A percentile compares a stretch with the other conserved stretches of the same genome.
Conservation (phyloP, 352 stramenopile genomes). For the Phytophthora melonis region DNA sequence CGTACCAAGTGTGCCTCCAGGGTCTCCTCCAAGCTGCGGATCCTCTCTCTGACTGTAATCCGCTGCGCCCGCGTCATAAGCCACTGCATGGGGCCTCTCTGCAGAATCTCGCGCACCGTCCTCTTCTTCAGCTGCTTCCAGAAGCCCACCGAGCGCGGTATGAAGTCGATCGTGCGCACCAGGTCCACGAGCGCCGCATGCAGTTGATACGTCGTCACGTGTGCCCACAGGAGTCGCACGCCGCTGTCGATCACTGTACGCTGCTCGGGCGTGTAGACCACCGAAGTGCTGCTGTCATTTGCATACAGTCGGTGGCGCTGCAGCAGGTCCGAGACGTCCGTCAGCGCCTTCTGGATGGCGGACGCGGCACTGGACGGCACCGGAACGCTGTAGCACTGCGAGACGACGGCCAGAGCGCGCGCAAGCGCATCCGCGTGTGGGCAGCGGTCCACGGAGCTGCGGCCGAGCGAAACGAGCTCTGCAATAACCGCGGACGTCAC, state of each 20-base stretch:
- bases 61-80: conserved; percentile 59
- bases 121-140: conserved; percentile 70
- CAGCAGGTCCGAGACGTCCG: conserved; percentile 48
- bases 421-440: conserved; percentile 49
- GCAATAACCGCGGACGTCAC: conserved; percentile 35
- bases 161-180: conserved; percentile 72
- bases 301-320: conserved; percentile 54
- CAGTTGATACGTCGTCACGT: conserved; percentile 67
- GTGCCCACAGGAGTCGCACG: conserved; percentile 63
- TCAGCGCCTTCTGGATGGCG: conserved; percentile 50
- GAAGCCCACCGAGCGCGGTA: conserved; percentile 70
- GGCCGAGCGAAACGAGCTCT: conserved; percentile 34
- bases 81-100: conserved; percentile 73
- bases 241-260: conserved; percentile 43
- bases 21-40: conserved; percentile 73
- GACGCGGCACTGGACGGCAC: conserved; percentile 49
- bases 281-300: not conserved
- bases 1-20: conserved; percentile 72
- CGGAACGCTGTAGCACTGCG: conserved; percentile 57
- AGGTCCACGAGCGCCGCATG: conserved; percentile 69
- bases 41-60: conserved; percentile 64
- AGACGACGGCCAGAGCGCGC: conserved; percentile 48
- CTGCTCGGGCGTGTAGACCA: conserved; percentile 38
- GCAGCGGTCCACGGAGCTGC: conserved; percentile 19
- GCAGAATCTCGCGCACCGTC: conserved; percentile 57